These are phyloP conservation scores for Rubroboletus pulcherrimus DNA, from an alignment of 768 basidiomycete species.

Conservation along the genomic window DNA sequence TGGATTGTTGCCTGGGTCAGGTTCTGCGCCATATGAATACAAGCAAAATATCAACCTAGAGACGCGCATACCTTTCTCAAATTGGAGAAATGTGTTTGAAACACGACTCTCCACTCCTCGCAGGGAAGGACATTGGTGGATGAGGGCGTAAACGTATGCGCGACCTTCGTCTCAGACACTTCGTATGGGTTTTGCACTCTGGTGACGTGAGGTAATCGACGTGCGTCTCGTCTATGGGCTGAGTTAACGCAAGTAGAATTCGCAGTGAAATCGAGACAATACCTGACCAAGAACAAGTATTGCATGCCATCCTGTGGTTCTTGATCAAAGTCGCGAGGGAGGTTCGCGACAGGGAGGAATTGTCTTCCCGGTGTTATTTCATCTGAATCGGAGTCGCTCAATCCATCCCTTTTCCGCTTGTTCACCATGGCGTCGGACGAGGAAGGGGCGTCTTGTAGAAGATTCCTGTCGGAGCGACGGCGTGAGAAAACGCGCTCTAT, in stretches of 20 bases:
- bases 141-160: conserved; percentile 14
- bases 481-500: conserved; percentile 20
- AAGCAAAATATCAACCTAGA: background rate
- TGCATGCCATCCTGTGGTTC: conserved; percentile 71
- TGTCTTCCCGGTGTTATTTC: conserved; percentile 62
- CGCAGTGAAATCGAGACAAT: conserved; percentile 11
- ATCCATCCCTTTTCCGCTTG: conserved; percentile 57
- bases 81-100: conserved; percentile 59
- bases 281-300: conserved; percentile 83
- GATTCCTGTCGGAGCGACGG: background rate
- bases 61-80: conserved; percentile 48
- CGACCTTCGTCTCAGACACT: conserved; percentile 27
- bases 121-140: conserved; percentile 49
- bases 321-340: conserved; percentile 64
- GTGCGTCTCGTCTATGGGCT: conserved; percentile 62
- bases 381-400: conserved; percentile 55
- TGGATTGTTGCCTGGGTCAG: conserved; percentile 55
- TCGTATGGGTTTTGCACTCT: conserved; percentile 71
- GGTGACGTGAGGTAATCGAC: conserved; percentile 57
- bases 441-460: background rate
- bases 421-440: conserved; percentile 17
- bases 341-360: conserved; percentile 75
- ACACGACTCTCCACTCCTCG: conserved; percentile 59
- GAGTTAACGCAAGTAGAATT: conserved; percentile 7
- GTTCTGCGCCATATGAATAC: conserved; percentile 47